A percentile compares a stretch with the other conserved stretches of the same genome.
Evolutionary conservation across 2,329 filamentous ascomycete species (phyloP).

Genomic region (Monilinia vaccinii-corymbosi): DNA sequence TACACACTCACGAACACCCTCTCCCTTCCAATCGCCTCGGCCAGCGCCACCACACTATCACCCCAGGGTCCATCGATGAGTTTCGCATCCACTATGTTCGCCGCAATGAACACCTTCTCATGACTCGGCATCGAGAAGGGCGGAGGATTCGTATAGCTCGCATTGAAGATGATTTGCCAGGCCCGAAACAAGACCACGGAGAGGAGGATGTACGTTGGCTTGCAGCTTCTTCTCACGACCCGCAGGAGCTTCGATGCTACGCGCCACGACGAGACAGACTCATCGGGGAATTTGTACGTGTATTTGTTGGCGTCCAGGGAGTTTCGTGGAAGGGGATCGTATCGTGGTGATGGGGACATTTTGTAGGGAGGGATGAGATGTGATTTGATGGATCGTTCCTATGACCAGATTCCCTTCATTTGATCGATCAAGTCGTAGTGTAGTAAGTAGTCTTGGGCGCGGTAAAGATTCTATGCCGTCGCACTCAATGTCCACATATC

Average conservation of each 20-base stretch:
- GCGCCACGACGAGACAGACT: slow-evolving; percentile 14
- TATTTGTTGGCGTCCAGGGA: slow-evolving; percentile 16
- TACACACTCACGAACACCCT: slow-evolving; percentile 67
- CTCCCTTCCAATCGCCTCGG: slow-evolving; percentile 55
- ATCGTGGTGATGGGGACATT: slow-evolving; percentile 22
- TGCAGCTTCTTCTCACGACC: slow-evolving; percentile 15
- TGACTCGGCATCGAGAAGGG: slow-evolving; percentile 36
- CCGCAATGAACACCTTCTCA: slow-evolving; percentile 66
- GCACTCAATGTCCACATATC: no score
- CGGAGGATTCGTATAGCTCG: slow-evolving; percentile 36
- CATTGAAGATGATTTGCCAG: slow-evolving; percentile 30
- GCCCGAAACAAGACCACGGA: slow-evolving; percentile 17
- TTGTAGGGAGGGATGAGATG: neutral
- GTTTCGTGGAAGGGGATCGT: slow-evolving; percentile 18
- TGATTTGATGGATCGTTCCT: neutral
- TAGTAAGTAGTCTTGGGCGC: no score
- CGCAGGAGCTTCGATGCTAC: slow-evolving; percentile 11
- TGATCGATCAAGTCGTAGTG: neutral
- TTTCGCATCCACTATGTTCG: slow-evolving; percentile 60
- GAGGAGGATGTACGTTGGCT: slow-evolving; percentile 22
- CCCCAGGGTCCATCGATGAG: slow-evolving; percentile 59
- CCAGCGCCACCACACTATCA: slow-evolving; percentile 46
- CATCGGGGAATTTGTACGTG: slow-evolving; percentile 20
- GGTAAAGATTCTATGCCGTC: no score
- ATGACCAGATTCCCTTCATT: neutral